phyloP scores from a whole-genome alignment of 106 monocot genomes.

The Vanilla planifolia region DNA sequence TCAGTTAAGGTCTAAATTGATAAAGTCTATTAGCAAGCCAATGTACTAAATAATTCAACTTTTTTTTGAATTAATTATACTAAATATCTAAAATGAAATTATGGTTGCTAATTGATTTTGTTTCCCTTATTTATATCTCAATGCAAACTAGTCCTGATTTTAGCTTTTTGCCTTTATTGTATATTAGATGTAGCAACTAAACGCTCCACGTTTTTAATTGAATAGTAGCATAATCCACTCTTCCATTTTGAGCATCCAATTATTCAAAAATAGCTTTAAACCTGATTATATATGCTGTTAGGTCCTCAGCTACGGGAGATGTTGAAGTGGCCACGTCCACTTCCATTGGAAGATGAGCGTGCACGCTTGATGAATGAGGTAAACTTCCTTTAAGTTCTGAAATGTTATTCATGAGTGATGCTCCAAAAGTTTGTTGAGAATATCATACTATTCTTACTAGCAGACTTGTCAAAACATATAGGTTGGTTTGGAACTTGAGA shows the following conservation, averaged over 20 bases:
- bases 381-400: not conserved
- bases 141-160: constrained; percentile 4
- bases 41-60: no score
- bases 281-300: constrained; percentile 16
- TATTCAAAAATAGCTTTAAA: not conserved
- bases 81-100: no score
- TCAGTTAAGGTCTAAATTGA: no score
- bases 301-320: constrained; percentile 70
- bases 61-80: no score
- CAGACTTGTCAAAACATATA: no score
- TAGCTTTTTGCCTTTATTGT: not conserved
- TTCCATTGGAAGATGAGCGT: constrained; percentile 91
- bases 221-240: not conserved
- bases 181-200: not conserved
- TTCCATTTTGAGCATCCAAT: not conserved
- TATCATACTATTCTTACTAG: not conserved
- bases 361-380: constrained; percentile 90
- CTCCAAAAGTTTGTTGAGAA: not conserved
- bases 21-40: no score
- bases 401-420: not conserved
- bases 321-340: constrained; percentile 78
- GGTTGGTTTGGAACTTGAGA: constrained; percentile 86
- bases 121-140: no score
- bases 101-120: no score
- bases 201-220: not conserved